Evolutionary conservation across 2,329 filamentous ascomycete genomes (phyloP), one percentile per base, ranked within the genome.

Genomic region (Fusarium tricinctum): DNA sequence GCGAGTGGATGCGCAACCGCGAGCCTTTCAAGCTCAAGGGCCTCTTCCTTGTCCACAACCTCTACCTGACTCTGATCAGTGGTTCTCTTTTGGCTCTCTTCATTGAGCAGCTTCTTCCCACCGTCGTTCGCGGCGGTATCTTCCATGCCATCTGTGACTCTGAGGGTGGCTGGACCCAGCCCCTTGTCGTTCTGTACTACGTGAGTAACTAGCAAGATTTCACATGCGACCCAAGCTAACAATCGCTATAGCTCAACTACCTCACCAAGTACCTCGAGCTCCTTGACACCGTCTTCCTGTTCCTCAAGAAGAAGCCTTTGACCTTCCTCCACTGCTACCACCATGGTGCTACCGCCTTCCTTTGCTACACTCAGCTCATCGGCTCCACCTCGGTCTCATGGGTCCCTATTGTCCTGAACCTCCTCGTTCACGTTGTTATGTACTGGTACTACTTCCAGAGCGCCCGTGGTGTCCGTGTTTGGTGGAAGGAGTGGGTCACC

Each of bases 371-470:
- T 58, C 95, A 98, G 85, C 89, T 98, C 71, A 91, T 97, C 76
- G 95, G 95, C 73, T 89, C 92, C 77, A 98, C 95, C 45, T 88
- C 95, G 43, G 95, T 98, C 58, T 97, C 94, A 64, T 98, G 95
- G 95, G 93, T 97, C 57, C 90, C 91, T 67, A 98, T 98, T 79
- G 91, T 89, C 54, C 89, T 98, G 75, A 98, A 98, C 87, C 84
- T 98, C 77, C 89, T 89, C 69, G 95, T 98, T 56, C 95, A 98
- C 83, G 95, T 98, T 61, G 92, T 97, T 79, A 98, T 98, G 95
- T 98, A 98, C 91, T 97, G 94, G 94, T 98, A 98, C 90, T 98
- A 98, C 89, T 98, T 98, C 91, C 95, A 98, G 87, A 95, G 93
- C 78, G 94, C 95, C 56, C 94, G 95, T 74, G 96, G 96, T 73